These are phyloP conservation scores for Malania oleifera DNA, from an alignment of 164 flowering plant genomes.

Conservation along the genomic window DNA sequence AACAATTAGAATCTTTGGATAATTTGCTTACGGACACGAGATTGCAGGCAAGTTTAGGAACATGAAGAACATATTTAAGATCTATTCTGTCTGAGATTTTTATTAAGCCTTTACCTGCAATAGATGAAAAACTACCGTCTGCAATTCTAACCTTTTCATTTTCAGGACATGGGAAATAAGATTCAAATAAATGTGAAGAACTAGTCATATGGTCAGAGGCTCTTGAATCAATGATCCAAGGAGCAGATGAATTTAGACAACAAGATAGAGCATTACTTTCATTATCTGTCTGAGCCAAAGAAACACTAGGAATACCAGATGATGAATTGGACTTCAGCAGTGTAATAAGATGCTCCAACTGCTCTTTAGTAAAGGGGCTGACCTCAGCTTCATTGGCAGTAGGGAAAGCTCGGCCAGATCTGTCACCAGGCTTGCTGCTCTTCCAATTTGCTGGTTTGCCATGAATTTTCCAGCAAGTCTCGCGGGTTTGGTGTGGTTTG, in stretches of 20 bases:
- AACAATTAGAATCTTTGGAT: no score
- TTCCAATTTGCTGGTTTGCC: neutral
- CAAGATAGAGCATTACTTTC: neutral
- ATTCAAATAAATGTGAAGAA: neutral
- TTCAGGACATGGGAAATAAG: neutral
- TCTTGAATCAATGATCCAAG: neutral
- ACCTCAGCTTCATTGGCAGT: neutral
- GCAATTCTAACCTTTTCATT: neutral
- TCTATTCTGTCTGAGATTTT: neutral
- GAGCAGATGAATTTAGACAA: neutral
- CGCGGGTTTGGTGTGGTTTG: neutral
- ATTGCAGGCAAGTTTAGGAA: no score
- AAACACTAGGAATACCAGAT: neutral
- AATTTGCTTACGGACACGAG: no score
- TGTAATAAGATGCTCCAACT: neutral
- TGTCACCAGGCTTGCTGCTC: neutral
- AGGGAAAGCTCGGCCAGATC: neutral
- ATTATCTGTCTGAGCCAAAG: neutral
- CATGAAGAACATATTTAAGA: no score
- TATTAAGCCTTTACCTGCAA: conserved; percentile 1
- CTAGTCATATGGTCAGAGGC: neutral
- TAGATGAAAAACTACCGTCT: conserved; percentile 5
- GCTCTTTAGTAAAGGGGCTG: neutral
- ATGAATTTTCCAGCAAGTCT: neutral
- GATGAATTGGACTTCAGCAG: neutral